phyloP scores from a whole-genome alignment of 371 early-diverging fungal species.

The Thermomucor indicae-seudaticae region DNA sequence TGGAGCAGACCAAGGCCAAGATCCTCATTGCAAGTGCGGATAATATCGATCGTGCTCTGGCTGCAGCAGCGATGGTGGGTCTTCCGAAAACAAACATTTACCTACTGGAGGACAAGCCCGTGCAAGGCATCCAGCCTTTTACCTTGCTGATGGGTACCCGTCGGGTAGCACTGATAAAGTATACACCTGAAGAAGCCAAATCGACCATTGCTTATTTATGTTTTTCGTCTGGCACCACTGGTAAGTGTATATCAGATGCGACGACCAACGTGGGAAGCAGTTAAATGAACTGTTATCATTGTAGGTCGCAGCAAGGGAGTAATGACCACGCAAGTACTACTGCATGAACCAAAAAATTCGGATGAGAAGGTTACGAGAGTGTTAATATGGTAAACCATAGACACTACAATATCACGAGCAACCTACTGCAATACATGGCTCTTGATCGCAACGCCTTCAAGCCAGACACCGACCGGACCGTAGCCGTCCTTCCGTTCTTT shows the following conservation, averaged over 20 bases:
- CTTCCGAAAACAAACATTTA: constrained; percentile 50
- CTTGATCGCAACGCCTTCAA: constrained; percentile 19
- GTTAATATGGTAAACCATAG: constrained; percentile 8
- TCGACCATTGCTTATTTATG: constrained; percentile 62
- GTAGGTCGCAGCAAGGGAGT: constrained; percentile 71
- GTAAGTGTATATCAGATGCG: constrained; percentile 17
- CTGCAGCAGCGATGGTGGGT: constrained; percentile 55
- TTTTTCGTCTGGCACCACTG: constrained; percentile 83
- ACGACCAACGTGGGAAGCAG: not conserved
- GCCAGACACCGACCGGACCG: constrained; percentile 14
- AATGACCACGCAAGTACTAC: constrained; percentile 53
- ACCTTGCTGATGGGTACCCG: constrained; percentile 9
- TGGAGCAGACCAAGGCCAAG: constrained; percentile 64
- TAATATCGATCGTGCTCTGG: constrained; percentile 45
- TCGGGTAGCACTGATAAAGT: constrained; percentile 13
- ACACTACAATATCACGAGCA: constrained; percentile 74
- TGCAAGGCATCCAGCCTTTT: constrained; percentile 38
- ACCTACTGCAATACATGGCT: constrained; percentile 53
- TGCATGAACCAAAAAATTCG: too few relatives aligned
- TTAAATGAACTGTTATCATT: not conserved
- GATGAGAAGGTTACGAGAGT: not conserved
- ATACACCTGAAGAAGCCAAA: constrained; percentile 20
- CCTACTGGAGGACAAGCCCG: constrained; percentile 49
- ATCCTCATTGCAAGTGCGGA: constrained; percentile 50
- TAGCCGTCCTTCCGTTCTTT: constrained; percentile 76